Evolutionary conservation across 116 monocot species (phyloP).

Genomic region (Trichopus zeylanicus): DNA sequence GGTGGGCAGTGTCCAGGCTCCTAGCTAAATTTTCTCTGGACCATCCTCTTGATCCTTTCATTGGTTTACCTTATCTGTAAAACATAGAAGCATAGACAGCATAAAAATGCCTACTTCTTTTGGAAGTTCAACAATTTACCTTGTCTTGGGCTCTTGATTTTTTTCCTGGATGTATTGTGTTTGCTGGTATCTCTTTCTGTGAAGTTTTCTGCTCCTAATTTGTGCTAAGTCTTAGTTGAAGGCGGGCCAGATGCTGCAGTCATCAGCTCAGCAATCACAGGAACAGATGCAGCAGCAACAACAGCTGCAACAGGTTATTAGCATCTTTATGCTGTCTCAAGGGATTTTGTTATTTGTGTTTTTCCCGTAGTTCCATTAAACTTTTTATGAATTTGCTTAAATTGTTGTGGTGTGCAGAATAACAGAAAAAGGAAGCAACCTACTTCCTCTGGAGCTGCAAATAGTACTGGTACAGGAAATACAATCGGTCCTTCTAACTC

Average conservation of each 20-base stretch:
- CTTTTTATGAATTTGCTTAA: too few relatives aligned
- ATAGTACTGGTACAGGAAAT: slow-evolving; percentile 86
- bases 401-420: slow-evolving; percentile 25
- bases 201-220: slow-evolving; percentile 1
- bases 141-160: too few relatives aligned
- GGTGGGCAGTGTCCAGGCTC: too few relatives aligned
- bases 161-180: too few relatives aligned
- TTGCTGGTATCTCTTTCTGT: neutral
- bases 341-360: neutral
- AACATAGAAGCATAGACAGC: too few relatives aligned
- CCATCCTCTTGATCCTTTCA: too few relatives aligned
- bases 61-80: too few relatives aligned
- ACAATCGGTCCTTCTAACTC: slow-evolving; percentile 71
- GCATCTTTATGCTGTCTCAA: too few relatives aligned
- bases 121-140: too few relatives aligned
- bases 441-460: slow-evolving; percentile 80
- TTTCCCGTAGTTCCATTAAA: too few relatives aligned
- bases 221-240: slow-evolving; percentile 32
- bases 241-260: slow-evolving; percentile 67
- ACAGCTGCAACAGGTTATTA: slow-evolving; percentile 54
- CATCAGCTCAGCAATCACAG: slow-evolving; percentile 50
- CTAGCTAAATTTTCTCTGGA: too few relatives aligned
- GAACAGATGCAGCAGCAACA: slow-evolving; percentile 61
- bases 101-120: too few relatives aligned
- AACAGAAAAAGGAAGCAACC: slow-evolving; percentile 75